phyloP scores from a whole-genome alignment of 768 basidiomycete genomes.

The Mycena haematopus region DNA sequence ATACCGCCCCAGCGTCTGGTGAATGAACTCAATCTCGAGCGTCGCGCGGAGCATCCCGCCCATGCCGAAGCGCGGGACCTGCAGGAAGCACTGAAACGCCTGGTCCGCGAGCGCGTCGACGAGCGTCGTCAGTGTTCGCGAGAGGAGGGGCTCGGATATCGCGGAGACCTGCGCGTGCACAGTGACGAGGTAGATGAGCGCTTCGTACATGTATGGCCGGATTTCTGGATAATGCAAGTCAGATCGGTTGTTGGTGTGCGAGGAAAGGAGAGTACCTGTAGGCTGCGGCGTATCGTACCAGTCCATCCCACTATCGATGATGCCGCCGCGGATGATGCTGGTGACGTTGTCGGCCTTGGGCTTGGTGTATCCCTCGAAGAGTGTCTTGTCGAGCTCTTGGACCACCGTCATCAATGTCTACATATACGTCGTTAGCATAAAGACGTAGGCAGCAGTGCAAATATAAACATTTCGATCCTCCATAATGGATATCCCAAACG shows the following conservation, averaged over 20 bases:
- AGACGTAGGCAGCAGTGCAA: background rate
- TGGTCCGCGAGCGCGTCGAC: constrained; percentile 86
- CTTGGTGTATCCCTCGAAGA: constrained; percentile 89
- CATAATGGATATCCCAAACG: constrained; percentile 72
- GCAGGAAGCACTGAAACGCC: constrained; percentile 84
- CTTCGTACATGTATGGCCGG: constrained; percentile 91
- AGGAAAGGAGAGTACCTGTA: constrained; percentile 61
- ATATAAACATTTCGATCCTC: constrained; percentile 71
- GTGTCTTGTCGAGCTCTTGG: constrained; percentile 82
- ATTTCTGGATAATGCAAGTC: constrained; percentile 64
- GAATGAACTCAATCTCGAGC: constrained; percentile 98
- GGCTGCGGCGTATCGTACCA: constrained; percentile 97
- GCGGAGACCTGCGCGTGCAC: constrained; percentile 91
- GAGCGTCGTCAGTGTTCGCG: constrained; percentile 80
- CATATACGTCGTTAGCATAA: background rate
- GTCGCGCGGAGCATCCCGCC: constrained; percentile 99
- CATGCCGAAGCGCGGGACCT: constrained; percentile 93
- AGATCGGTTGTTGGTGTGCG: background rate
- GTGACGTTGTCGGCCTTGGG: constrained; percentile 77
- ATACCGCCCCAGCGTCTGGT: constrained; percentile 92
- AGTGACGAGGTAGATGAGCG: constrained; percentile 85
- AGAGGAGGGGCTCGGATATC: constrained; percentile 78
- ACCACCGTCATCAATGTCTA: constrained; percentile 81
- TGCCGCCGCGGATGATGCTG: constrained; percentile 75
- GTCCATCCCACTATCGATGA: constrained; percentile 82